phyloP scores from a whole-genome alignment of 192 early-diverging fungal species.

The Coemansia reversa region DNA sequence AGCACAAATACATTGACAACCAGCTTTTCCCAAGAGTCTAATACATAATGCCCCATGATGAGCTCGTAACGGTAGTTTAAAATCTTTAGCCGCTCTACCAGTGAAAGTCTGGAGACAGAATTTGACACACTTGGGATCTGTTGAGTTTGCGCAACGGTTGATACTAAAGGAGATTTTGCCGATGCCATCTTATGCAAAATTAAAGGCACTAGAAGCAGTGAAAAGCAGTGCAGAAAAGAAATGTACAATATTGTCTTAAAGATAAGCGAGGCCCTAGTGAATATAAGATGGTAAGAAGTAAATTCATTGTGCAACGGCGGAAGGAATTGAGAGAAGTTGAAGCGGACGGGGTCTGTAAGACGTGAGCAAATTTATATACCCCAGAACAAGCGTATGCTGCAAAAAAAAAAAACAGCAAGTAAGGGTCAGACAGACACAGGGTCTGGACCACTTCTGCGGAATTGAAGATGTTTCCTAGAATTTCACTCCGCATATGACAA shows the following conservation, averaged over 20 bases:
- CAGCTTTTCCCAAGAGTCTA: conserved; percentile 90
- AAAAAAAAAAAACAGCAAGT: background rate
- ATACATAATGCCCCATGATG: conserved; percentile 82
- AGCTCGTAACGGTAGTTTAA: conserved; percentile 82
- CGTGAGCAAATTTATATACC: background rate
- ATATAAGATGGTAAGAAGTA: background rate
- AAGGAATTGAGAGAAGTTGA: background rate
- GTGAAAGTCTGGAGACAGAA: background rate
- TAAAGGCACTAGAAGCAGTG: background rate
- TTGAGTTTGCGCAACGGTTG: background rate
- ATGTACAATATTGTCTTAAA: background rate
- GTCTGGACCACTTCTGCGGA: background rate
- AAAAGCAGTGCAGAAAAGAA: background rate
- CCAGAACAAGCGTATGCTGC: background rate
- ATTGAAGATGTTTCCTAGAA: background rate
- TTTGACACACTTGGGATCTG: background rate
- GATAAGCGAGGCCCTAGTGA: background rate
- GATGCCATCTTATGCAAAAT: background rate
- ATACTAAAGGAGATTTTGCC: background rate
- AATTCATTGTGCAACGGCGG: background rate
- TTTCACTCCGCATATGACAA: background rate
- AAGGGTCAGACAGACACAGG: conserved; percentile 4
- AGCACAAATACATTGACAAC: conserved; percentile 56
- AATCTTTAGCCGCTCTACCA: conserved; percentile 44
- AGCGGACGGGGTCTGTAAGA: background rate